Base-by-base conservation (phyloP, 148 eudicot species). In the Fagopyrum tataricum region DNA sequence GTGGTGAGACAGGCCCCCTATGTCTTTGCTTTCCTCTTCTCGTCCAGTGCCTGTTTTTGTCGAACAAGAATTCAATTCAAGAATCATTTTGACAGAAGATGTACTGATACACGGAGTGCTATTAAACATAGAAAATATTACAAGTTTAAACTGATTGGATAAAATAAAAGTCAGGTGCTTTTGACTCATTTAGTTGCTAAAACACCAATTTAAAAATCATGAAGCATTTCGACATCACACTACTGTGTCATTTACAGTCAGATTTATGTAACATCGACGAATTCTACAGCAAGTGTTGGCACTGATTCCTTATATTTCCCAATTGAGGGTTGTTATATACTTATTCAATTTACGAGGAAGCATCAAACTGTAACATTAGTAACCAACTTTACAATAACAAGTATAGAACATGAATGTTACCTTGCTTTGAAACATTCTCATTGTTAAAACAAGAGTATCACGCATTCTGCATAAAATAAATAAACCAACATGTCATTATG, bases 401-500 rank as follows among this genome's bases (percentile, higher is more conserved):
- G 41, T 24, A 56, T 56, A 64, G 20, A 15, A 64, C n/a, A 15
- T 64, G 78, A 78, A 74, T 15, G 46, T 59, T 86, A 93, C 98
- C 97, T 86, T 91, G 88, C 76, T 91, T 77, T 86, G 95, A 79
- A 93, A 91, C 89, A 86, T 85, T 82, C 98, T 86, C 87, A 93
- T 87, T 73, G 95, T 89, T 85, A 93, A 83, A 53, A 93, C 98
- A 43, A 93, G 75, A 53, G 88, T 82, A 79, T 93, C 97, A 53
- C 98, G 90, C 87, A 80, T 79, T 84, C 98, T 93, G 88, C 81
- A 84, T 18, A 47, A 47, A 18, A 77, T 76, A 75, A 61, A 4
- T 31, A 15, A 21, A 64, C 40, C 21, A 49, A 42, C 46, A 70
- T 12, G 40, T 47, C 39, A 76, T 39, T 64, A 46, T 31, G 17